Base-by-base conservation (phyloP, 176 grass and related monocot genomes). In the Eleusine indica region DNA sequence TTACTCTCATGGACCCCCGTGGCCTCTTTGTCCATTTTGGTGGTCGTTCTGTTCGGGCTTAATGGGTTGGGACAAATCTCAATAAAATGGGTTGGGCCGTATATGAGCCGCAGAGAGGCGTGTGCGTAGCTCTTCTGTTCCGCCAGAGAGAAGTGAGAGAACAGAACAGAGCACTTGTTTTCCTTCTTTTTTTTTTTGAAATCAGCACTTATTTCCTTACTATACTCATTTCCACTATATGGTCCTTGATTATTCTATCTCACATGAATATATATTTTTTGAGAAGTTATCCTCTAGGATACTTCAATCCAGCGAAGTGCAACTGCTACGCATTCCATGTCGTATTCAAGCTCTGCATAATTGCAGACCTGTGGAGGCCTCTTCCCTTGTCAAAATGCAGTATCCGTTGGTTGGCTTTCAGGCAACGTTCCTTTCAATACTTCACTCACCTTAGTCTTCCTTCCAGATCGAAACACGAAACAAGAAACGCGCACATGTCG, bases 381-480 rank as follows among this genome's bases (percentile, higher is more conserved):
- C 13, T 37, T 22, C 21, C 52, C 3, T 47, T 7, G 61, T 49
- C 77, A 5, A 19, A 39, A 19, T 13, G 42, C 29, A 53, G 22
- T 43, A 19, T 22, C 71, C 25, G 30, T 29, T 61, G 78, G 85
- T 63, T 80, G 64, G 10, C 29, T 80, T 68, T 71, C 42, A 15
- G 58, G 48, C 78, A 16, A 17, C 41, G 75, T 56, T 39, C n/a
- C 67, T 71, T 88, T 83, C 86, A 71, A 47, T 47, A 10, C 35
- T 2, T 17, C 10, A 47, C 0, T 2, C 9, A 14, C 61, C 61
- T 64, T 64, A 21, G 11, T 6, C 19, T 18, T 17, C 10, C 67
- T 68, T 40, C 39, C 58, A 51, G 76, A 74, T 54, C 65, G 32
- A 30, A 79, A 12, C 63, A 38, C 42, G 49, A 52, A 52, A 17